Conservation (phyloP, 139 green algal genomes). For the Coccomyxa sp. region DNA sequence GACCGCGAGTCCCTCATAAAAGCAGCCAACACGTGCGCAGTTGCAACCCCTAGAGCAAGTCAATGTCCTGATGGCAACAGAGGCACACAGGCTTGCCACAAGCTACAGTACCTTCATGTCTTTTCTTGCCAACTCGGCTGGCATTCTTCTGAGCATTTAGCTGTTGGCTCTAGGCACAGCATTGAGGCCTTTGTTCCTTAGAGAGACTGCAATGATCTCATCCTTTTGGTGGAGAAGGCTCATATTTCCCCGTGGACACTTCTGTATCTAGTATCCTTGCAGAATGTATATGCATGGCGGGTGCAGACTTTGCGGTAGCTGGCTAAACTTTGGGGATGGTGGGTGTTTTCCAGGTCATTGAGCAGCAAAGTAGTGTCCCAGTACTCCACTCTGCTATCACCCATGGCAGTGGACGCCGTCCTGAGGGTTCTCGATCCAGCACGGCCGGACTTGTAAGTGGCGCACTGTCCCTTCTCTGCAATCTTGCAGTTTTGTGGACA, state of each 20-base stretch:
- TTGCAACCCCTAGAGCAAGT: neutral
- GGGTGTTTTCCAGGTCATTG: constrained; percentile 54
- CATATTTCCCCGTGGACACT: too few relatives aligned
- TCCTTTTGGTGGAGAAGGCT: too few relatives aligned
- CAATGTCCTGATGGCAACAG: neutral
- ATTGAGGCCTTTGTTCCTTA: too few relatives aligned
- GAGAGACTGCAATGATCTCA: too few relatives aligned
- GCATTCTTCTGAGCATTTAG: neutral
- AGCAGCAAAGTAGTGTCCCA: constrained; percentile 94
- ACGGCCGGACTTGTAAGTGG: constrained; percentile 58
- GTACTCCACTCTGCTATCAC: constrained; percentile 88
- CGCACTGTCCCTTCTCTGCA: neutral
- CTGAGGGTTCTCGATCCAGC: constrained; percentile 79
- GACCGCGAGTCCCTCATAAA: constrained; percentile 86
- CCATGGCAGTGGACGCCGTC: constrained; percentile 96
- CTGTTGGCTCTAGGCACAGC: neutral
- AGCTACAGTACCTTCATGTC: neutral
- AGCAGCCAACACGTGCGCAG: constrained; percentile 83
- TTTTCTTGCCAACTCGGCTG: neutral
- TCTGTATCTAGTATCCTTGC: too few relatives aligned
- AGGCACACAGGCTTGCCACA: neutral
- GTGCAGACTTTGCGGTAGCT: too few relatives aligned
- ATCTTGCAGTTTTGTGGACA: too few relatives aligned
- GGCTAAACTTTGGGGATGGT: neutral
- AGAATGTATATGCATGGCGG: too few relatives aligned